Percentiles rank a stretch among this genome's conserved stretches.
Evolutionary conservation across 441 rosid genomes (phyloP).

Genomic region (Iberis amara): DNA sequence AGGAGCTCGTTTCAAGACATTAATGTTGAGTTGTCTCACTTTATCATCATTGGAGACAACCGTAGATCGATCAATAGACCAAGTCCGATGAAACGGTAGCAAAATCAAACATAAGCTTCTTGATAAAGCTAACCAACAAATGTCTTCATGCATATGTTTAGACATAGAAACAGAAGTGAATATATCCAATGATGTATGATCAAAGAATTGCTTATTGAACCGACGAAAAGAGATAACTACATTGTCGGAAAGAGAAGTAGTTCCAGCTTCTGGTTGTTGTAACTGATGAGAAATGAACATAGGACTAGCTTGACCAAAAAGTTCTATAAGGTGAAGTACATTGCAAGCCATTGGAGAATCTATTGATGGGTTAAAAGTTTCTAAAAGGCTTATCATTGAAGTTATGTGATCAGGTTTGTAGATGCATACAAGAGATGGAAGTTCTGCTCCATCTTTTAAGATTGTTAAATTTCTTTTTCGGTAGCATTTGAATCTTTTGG

Average conservation of each 20-base stretch:
- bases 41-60: constrained; percentile 15
- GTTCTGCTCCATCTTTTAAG: constrained; percentile 31
- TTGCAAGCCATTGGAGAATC: constrained; percentile 30
- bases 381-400: constrained; percentile 31
- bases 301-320: constrained; percentile 36
- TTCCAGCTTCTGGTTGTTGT: constrained; percentile 10
- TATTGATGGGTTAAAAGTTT: constrained; percentile 30
- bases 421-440: constrained; percentile 34
- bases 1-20: constrained; percentile 34
- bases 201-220: constrained; percentile 14
- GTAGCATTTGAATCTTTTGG: constrained; percentile 35
- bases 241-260: constrained; percentile 21
- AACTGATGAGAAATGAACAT: constrained; percentile 35
- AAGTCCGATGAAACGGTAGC: constrained; percentile 40
- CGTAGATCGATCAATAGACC: constrained; percentile 26
- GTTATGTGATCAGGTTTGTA: constrained; percentile 40
- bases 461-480: constrained; percentile 33
- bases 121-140: constrained; percentile 35
- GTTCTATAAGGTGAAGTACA: constrained; percentile 39
- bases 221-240: constrained; percentile 33
- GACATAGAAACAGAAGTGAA: constrained; percentile 36
- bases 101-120: constrained; percentile 27
- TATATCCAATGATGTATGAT: constrained; percentile 20
- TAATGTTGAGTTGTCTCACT: constrained; percentile 26
- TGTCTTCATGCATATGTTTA: constrained; percentile 38